These are phyloP conservation scores for Anthracocystis setariae DNA, from an alignment of 1,284 basidiomycete species.

Conservation along the genomic window DNA sequence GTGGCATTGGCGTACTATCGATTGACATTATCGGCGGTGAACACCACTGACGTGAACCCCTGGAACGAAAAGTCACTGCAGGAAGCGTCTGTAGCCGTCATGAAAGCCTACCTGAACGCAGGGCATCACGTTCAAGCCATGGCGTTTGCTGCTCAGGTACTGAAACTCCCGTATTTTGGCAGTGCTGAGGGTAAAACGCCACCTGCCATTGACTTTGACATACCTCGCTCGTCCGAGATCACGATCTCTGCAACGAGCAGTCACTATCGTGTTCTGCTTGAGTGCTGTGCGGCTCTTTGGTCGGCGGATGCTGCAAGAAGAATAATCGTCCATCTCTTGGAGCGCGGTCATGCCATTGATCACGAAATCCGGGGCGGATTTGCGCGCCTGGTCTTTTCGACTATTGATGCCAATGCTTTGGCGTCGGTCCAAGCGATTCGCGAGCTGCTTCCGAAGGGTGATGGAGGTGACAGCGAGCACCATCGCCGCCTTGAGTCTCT, in stretches of 20 bases:
- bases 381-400: constrained; percentile 27
- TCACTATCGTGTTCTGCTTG: constrained; percentile 39
- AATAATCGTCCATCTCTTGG: constrained; percentile 29
- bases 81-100: constrained; percentile 15
- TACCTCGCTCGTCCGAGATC: neutral
- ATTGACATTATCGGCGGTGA: neutral
- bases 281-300: constrained; percentile 25
- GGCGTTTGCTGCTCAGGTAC: constrained; percentile 25
- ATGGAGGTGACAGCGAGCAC: neutral
- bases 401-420: constrained; percentile 37
- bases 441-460: neutral
- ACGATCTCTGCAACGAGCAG: constrained; percentile 9
- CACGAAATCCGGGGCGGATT: constrained; percentile 20
- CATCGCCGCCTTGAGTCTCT: constrained; percentile 14
- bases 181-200: constrained; percentile 5
- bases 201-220: constrained; percentile 7
- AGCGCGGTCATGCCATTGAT: constrained; percentile 19
- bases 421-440: constrained; percentile 23
- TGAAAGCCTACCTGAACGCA: constrained; percentile 22
- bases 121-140: constrained; percentile 27
- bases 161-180: constrained; percentile 32
- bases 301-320: constrained; percentile 18
- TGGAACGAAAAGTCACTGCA: constrained; percentile 8
- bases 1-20: constrained; percentile 26
- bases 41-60: neutral